Evolutionary conservation across 306 rosid genomes (phyloP).

Genomic region (Cicer judaicum): DNA sequence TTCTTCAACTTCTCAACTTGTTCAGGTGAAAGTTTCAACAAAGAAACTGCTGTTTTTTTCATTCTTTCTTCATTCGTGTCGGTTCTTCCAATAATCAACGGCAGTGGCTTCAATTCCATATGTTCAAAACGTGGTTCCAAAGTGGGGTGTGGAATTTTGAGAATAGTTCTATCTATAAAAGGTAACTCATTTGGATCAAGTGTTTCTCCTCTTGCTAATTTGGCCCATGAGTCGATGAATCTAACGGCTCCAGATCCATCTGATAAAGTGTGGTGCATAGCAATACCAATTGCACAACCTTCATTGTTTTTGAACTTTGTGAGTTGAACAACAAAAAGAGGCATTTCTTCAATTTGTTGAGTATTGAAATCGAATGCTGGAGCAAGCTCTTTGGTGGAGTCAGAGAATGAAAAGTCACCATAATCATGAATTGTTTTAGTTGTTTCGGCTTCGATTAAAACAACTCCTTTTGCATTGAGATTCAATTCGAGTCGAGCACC

Average conservation of each 20-base stretch:
- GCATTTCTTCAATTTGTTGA: slow-evolving; percentile 7
- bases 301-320: slow-evolving; percentile 11
- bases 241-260: neutral
- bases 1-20: slow-evolving; percentile 35
- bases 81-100: slow-evolving; percentile 21
- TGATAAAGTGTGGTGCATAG: neutral
- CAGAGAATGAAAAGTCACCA: slow-evolving; percentile 42
- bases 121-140: neutral
- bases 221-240: slow-evolving; percentile 41
- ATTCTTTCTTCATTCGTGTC: neutral
- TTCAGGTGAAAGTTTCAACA: neutral
- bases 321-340: neutral
- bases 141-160: neutral
- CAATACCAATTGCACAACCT: neutral
- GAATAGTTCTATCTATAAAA: neutral
- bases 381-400: slow-evolving; percentile 17
- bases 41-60: neutral
- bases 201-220: slow-evolving; percentile 7
- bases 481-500: neutral
- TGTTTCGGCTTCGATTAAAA: slow-evolving; percentile 22
- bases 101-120: slow-evolving; percentile 16
- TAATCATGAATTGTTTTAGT: neutral
- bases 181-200: slow-evolving; percentile 17
- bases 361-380: slow-evolving; percentile 20
- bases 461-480: slow-evolving; percentile 35